Evolutionary conservation across 352 stramenopile genomes (phyloP).

Genomic region (Phytophthora sp.): DNA sequence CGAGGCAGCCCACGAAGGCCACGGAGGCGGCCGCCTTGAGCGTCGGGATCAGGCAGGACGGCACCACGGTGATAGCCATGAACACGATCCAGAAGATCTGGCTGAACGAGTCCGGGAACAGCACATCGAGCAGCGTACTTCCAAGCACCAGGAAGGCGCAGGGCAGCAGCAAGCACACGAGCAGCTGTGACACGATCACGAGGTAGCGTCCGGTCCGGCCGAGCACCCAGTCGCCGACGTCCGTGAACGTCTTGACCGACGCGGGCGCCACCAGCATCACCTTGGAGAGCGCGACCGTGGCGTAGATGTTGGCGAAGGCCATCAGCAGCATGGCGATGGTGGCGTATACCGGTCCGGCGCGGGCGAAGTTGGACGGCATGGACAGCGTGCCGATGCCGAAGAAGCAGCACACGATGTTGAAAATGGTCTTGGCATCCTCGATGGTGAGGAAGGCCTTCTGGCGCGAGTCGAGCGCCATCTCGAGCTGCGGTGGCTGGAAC

Average conservation of each 20-base stretch:
- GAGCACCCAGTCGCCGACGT: slow-evolving; percentile 47
- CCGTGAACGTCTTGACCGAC: slow-evolving; percentile 44
- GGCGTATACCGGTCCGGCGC: slow-evolving; percentile 43
- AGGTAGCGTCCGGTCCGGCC: slow-evolving; percentile 39
- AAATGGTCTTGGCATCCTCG: slow-evolving; percentile 45
- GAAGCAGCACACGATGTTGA: slow-evolving; percentile 43
- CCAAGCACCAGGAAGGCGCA: slow-evolving; percentile 47
- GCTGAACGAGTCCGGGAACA: slow-evolving; percentile 45
- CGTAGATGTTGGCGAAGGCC: slow-evolving; percentile 51
- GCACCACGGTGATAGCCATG: slow-evolving; percentile 33
- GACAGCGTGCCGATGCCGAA: slow-evolving; percentile 49
- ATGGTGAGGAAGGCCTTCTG: slow-evolving; percentile 40
- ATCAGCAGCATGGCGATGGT: slow-evolving; percentile 49
- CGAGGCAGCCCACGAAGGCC: slow-evolving; percentile 30
- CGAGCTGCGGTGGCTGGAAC: no score
- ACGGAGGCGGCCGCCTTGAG: slow-evolving; percentile 22
- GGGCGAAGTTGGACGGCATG: slow-evolving; percentile 58
- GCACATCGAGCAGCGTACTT: slow-evolving; percentile 34
- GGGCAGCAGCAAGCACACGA: slow-evolving; percentile 33
- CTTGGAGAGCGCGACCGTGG: slow-evolving; percentile 39
- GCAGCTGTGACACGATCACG: slow-evolving; percentile 32
- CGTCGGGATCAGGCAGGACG: slow-evolving; percentile 31
- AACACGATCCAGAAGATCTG: slow-evolving; percentile 38
- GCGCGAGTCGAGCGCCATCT: slow-evolving; percentile 14
- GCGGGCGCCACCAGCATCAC: slow-evolving; percentile 44